phyloP scores from a whole-genome alignment of 768 basidiomycete genomes.

The Mycena rebaudengoi region DNA sequence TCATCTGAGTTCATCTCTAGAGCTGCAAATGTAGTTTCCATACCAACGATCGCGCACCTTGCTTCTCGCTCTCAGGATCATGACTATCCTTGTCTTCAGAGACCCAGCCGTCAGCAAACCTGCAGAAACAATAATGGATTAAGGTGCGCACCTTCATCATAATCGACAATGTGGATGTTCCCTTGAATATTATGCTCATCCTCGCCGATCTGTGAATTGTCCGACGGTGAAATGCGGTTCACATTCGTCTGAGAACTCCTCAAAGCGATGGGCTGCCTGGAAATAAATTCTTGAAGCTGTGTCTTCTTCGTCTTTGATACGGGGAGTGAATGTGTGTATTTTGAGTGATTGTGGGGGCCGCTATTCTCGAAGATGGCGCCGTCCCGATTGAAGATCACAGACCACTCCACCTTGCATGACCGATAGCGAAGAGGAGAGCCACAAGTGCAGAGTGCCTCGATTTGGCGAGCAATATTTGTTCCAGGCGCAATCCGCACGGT shows the following conservation, averaged over 20 bases:
- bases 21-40: neutral
- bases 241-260: neutral
- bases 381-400: neutral
- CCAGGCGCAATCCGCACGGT: constrained; percentile 3
- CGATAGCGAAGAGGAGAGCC: neutral
- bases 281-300: too few relatives aligned
- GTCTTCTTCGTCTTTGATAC: neutral
- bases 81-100: too few relatives aligned
- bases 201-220: neutral
- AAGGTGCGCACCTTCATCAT: neutral
- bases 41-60: neutral
- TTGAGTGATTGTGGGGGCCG: constrained; percentile 2
- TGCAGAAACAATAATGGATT: too few relatives aligned
- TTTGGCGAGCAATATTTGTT: neutral
- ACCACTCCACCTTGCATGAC: constrained; percentile 6
- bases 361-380: constrained; percentile 12
- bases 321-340: constrained; percentile 7
- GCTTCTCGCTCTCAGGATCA: neutral
- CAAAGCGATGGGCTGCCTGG: too few relatives aligned
- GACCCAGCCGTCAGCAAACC: neutral
- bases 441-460: neutral
- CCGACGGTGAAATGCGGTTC: neutral
- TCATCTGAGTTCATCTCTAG: too few relatives aligned
- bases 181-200: neutral
- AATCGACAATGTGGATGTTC: neutral